Conservation (phyloP, 1,284 basidiomycete genomes). For the Tilletia setariae region DNA sequence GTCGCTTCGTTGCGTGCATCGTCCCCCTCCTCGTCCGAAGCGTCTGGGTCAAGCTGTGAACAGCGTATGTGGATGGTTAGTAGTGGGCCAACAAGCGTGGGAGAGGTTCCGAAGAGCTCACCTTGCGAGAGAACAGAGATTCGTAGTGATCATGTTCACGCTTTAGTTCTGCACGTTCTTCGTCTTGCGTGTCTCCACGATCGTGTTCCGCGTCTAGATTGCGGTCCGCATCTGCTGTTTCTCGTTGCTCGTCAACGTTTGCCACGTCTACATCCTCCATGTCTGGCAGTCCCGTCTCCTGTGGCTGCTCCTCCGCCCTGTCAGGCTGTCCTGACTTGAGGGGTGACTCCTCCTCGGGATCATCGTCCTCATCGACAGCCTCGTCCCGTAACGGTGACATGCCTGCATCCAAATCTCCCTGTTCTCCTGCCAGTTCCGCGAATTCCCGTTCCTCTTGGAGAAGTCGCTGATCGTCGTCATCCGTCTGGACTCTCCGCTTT, state of each 20-base stretch:
- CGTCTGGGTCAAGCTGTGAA: conserved; percentile 5
- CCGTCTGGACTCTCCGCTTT: not conserved
- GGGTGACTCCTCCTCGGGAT: not conserved
- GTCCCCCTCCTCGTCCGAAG: conserved; percentile 5
- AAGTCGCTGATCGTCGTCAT: not conserved
- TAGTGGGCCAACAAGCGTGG: not conserved
- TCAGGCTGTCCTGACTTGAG: not conserved
- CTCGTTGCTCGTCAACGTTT: too few relatives aligned
- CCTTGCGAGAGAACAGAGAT: conserved; percentile 11
- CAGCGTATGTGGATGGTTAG: not conserved
- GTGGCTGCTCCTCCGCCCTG: not conserved
- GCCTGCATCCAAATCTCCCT: not conserved
- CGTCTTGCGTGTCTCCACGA: too few relatives aligned
- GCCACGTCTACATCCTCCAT: not conserved
- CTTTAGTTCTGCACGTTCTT: not conserved
- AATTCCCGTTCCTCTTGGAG: conserved; percentile 3
- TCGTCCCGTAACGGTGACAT: not conserved
- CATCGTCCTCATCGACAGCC: conserved; percentile 7
- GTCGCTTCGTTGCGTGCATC: not conserved
- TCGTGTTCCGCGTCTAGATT: not conserved
- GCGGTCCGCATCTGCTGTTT: too few relatives aligned
- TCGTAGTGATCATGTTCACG: conserved; percentile 1
- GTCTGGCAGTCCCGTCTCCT: not conserved
- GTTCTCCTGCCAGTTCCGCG: conserved; percentile 2
- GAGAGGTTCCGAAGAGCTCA: not conserved